phyloP scores from a whole-genome alignment of 345 rosid species.

The Gossypium raimondii region DNA sequence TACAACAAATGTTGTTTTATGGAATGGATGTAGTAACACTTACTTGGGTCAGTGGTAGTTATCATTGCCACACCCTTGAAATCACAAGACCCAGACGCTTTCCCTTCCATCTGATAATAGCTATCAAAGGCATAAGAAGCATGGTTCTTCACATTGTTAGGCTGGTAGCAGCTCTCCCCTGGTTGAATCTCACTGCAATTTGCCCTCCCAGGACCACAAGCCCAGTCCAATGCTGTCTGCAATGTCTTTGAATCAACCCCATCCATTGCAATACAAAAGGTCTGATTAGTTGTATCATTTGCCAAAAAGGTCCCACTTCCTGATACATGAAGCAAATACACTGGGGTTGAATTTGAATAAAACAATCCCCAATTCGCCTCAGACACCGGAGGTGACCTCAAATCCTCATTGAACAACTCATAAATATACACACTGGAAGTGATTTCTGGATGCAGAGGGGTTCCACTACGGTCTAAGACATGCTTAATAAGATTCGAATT shows the following conservation, averaged over 20 bases:
- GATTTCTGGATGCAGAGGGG: slow-evolving; percentile 82
- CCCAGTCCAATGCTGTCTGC: slow-evolving; percentile 98
- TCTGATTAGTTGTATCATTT: slow-evolving; percentile 89
- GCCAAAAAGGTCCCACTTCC: slow-evolving; percentile 86
- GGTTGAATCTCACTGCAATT: slow-evolving; percentile 95
- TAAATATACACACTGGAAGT: slow-evolving; percentile 75
- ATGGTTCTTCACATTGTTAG: slow-evolving; percentile 75
- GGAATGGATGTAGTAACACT: slow-evolving; percentile 22
- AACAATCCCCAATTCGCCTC: slow-evolving; percentile 95
- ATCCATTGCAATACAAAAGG: slow-evolving; percentile 78
- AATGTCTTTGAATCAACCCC: slow-evolving; percentile 61
- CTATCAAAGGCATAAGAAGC: slow-evolving; percentile 97
- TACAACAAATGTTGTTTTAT: neutral
- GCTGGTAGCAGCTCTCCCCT: slow-evolving; percentile 87
- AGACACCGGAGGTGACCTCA: slow-evolving; percentile 64
- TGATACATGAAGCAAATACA: slow-evolving; percentile 87
- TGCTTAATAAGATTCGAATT: slow-evolving; percentile 92
- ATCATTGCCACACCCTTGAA: slow-evolving; percentile 94
- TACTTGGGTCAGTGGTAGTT: slow-evolving; percentile 97
- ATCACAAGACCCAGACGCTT: slow-evolving; percentile 77
- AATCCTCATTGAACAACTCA: slow-evolving; percentile 88
- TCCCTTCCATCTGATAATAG: slow-evolving; percentile 85
- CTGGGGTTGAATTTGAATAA: slow-evolving; percentile 72
- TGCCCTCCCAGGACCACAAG: slow-evolving; percentile 89
- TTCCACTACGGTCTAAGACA: slow-evolving; percentile 69